A percentile compares a stretch with the other conserved stretches of the same genome.
These are phyloP conservation scores for Conringia planisiliqua DNA, from an alignment of 345 rosid species.

Conservation along the genomic window DNA sequence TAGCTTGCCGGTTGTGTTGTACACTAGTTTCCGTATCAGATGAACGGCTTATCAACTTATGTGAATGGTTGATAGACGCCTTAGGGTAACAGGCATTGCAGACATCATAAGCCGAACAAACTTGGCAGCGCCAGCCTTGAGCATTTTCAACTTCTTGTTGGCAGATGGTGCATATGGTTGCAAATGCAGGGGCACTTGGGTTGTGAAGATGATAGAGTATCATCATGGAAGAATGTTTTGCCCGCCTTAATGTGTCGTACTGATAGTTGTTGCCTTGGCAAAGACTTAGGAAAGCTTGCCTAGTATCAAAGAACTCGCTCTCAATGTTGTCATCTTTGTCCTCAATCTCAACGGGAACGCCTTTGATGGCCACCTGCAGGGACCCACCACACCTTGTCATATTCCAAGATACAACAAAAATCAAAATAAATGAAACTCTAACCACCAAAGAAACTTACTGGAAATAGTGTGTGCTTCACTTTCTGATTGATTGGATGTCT, in stretches of 20 bases:
- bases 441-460: conserved; percentile 44
- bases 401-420: neutral
- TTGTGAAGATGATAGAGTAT: conserved; percentile 95
- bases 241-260: conserved; percentile 89
- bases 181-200: conserved; percentile 94
- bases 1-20: conserved; percentile 63
- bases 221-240: conserved; percentile 98
- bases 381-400: conserved; percentile 13
- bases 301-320: conserved; percentile 87
- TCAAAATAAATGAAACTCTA: neutral
- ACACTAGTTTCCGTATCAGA: conserved; percentile 70
- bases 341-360: conserved; percentile 63
- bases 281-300: conserved; percentile 87
- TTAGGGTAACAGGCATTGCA: conserved; percentile 80
- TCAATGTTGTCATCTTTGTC: conserved; percentile 83
- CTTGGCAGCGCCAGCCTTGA: conserved; percentile 93
- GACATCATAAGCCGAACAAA: conserved; percentile 79
- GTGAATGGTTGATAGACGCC: conserved; percentile 73
- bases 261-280: conserved; percentile 97
- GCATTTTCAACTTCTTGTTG: conserved; percentile 77
- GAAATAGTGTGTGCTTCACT: conserved; percentile 61
- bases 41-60: conserved; percentile 78
- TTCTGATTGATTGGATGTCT: conserved; percentile 70
- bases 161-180: conserved; percentile 70
- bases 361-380: conserved; percentile 55